Evolutionary conservation across 2,329 filamentous ascomycete genomes (phyloP).

Genomic region (Aschersonia sp.): DNA sequence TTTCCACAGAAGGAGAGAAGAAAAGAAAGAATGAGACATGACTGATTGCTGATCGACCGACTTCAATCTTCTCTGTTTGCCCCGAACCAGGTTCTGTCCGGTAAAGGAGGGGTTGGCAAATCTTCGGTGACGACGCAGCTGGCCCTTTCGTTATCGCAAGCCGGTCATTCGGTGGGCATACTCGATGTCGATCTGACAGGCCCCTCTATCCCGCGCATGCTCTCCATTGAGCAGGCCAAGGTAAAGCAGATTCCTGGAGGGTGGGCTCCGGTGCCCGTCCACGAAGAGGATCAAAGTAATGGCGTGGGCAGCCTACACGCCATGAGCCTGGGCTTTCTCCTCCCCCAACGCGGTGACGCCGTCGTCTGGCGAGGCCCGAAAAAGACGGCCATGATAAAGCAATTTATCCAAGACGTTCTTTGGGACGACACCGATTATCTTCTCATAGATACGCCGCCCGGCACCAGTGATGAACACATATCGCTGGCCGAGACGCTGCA

Average conservation of each 20-base stretch:
- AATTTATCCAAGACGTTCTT: conserved; percentile 83
- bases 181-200: conserved; percentile 94
- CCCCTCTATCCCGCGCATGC: conserved; percentile 88
- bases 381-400: conserved; percentile 97
- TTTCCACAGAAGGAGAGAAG: neutral
- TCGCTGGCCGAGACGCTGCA: conserved; percentile 79
- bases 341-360: conserved; percentile 70
- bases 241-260: conserved; percentile 84
- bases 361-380: conserved; percentile 97
- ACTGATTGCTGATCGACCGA: too few species aligned
- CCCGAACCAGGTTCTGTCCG: conserved; percentile 55
- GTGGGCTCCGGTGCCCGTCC: conserved; percentile 81
- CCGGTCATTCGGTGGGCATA: conserved; percentile 81
- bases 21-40: neutral
- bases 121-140: conserved; percentile 96
- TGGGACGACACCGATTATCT: conserved; percentile 86
- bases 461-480: conserved; percentile 94
- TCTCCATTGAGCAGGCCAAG: conserved; percentile 77
- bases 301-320: conserved; percentile 55
- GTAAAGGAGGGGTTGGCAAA: conserved; percentile 96
- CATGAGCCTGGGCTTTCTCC: conserved; percentile 87
- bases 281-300: conserved; percentile 37
- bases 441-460: conserved; percentile 88
- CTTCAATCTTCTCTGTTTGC: neutral
- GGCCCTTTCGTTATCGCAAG: conserved; percentile 71